Base-by-base conservation (phyloP, 2,329 filamentous ascomycete genomes). In the Fusarium papillatum region DNA sequence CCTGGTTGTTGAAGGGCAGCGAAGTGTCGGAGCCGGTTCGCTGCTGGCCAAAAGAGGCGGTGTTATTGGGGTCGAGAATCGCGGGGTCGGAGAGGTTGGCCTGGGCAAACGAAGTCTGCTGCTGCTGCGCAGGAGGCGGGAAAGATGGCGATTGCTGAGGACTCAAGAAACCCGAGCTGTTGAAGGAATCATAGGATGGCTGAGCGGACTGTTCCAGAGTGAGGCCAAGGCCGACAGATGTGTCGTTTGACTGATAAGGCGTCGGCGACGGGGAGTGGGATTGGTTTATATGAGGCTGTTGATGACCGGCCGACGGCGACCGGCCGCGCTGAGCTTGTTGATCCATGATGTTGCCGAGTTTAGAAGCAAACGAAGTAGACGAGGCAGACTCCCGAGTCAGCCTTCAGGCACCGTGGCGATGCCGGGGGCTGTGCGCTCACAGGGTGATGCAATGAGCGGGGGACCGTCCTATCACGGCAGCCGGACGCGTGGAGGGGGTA, bases 211-310 rank as follows among this genome's bases (percentile, higher is more conserved):
- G 86, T 82, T 93, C 89, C 78, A 93, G 85, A 74, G 85, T 89
- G 80, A 93, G 87, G 81, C 90, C 91, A 77, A 92, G 86, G 79
- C 88, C 88, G 79, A 88, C 85, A 64, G 85, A 86, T 78, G 84
- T 80, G 69, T 88, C 84, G 81, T 87, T 87, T 57, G 81, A 75
- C 81, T 88, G 85, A 82, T 88, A 86, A 80, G 89, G 90, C 79
- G 87, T 87, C 84, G 89, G 90, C 81, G 91, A 91, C 79, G 91
- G 90, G 79, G 92, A 93, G 83, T 91, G 91, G 77, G 86, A 89
- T 83, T 91, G 91, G 83, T 89, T 93, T 93, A 94, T 93, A 92
- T 91, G 88, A 86, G 87, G 83, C 82, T 84, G 85, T 80, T 90
- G 88, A 80, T 90, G 88, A 75, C 88, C 87, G 81, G 87, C 87